phyloP scores from a whole-genome alignment of 768 basidiomycete species.

The Boletus subparvulus region DNA sequence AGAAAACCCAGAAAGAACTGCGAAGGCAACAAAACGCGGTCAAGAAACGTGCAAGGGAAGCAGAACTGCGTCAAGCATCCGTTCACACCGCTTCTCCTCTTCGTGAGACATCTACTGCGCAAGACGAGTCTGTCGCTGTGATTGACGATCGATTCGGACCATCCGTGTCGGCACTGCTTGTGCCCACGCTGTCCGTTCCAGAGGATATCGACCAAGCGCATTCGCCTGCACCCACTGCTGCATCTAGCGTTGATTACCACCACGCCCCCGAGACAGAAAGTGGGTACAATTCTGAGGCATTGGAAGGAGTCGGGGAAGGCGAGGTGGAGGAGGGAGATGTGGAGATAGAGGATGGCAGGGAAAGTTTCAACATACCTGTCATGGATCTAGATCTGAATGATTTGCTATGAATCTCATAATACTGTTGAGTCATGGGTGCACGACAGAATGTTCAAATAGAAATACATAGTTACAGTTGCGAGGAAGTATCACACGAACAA shows the following conservation, averaged over 20 bases:
- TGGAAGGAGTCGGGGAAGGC: conserved; percentile 31
- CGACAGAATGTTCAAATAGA: background rate
- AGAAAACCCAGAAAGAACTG: conserved; percentile 45
- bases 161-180: conserved; percentile 27
- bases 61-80: conserved; percentile 23
- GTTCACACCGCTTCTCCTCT: conserved; percentile 25
- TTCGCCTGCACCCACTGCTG: conserved; percentile 52
- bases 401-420: conserved; percentile 15
- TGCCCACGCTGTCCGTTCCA: conserved; percentile 21
- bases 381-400: conserved; percentile 31
- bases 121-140: conserved; percentile 25
- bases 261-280: conserved; percentile 45
- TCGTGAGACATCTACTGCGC: conserved; percentile 31
- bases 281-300: conserved; percentile 55
- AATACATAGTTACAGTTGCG: background rate
- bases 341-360: conserved; percentile 22
- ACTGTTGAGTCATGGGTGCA: background rate
- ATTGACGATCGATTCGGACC: conserved; percentile 31
- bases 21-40: conserved; percentile 54
- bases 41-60: conserved; percentile 48
- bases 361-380: conserved; percentile 21
- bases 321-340: conserved; percentile 28
- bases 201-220: conserved; percentile 36
- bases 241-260: conserved; percentile 47
- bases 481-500: background rate